Evolutionary conservation across 2,329 filamentous ascomycete genomes (phyloP).

Genomic region (Trichoderma sp.): DNA sequence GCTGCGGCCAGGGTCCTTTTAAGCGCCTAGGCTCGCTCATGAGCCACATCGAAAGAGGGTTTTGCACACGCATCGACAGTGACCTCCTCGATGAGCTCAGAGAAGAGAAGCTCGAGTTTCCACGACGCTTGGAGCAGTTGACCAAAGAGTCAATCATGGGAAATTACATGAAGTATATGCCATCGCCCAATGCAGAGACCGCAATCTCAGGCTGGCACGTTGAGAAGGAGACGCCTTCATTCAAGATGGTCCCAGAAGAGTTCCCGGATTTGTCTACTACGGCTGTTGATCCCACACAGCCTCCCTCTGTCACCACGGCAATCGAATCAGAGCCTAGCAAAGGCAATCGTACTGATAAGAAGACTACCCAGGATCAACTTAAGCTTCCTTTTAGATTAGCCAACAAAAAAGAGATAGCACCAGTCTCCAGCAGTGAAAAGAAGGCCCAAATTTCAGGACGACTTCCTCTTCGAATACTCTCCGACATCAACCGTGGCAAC

Average conservation of each 20-base stretch:
- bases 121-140: constrained; percentile 31
- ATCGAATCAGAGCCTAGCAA: not conserved
- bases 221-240: not conserved
- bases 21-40: constrained; percentile 41
- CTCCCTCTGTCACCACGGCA: not conserved
- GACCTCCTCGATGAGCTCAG: constrained; percentile 38
- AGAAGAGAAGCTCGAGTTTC: constrained; percentile 41
- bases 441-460: not conserved
- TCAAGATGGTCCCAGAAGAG: constrained; percentile 20
- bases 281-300: not conserved
- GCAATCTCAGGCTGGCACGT: not conserved
- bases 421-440: not conserved
- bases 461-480: not conserved
- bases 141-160: constrained; percentile 33
- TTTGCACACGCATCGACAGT: constrained; percentile 42
- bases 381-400: not conserved
- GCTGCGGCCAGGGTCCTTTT: constrained; percentile 44
- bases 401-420: not conserved
- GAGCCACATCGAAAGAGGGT: constrained; percentile 46
- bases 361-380: not conserved
- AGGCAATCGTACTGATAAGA: not conserved
- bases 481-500: not conserved
- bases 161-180: constrained; percentile 33
- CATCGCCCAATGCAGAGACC: not conserved
- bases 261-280: constrained; percentile 24